phyloP scores from a whole-genome alignment of 768 basidiomycete species.

The Chalciporus piperatus region DNA sequence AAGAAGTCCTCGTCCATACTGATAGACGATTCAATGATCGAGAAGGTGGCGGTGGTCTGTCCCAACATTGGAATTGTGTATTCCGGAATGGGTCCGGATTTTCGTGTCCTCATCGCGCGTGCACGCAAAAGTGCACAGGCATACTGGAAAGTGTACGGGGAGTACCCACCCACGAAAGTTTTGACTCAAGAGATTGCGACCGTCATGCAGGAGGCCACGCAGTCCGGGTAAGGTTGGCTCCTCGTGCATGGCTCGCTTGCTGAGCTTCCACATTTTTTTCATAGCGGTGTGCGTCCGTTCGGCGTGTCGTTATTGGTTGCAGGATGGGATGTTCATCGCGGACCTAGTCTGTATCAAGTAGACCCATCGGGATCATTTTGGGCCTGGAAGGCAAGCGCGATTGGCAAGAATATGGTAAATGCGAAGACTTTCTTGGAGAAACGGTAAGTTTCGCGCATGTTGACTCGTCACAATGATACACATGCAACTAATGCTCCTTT shows the following conservation, averaged over 20 bases:
- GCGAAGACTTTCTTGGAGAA: conserved; percentile 99
- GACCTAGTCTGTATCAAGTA: conserved; percentile 96
- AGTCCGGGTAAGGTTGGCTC: conserved; percentile 76
- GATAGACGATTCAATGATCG: conserved; percentile 96
- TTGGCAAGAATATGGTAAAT: conserved; percentile 99
- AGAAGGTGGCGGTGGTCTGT: conserved; percentile 95
- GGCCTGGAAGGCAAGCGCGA: conserved; percentile 99
- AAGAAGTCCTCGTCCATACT: conserved; percentile 98
- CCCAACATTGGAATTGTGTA: conserved; percentile 99
- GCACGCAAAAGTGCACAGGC: conserved; percentile 98
- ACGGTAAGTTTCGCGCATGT: conserved; percentile 55
- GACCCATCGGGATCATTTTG: conserved; percentile 99
- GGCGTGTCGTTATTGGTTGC: conserved; percentile 97
- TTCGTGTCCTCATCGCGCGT: conserved; percentile 88
- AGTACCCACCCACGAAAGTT: conserved; percentile 96
- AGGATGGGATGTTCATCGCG: conserved; percentile 93
- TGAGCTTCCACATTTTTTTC: conserved; percentile 34
- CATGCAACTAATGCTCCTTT: conserved; percentile 15
- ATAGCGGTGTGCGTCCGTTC: conserved; percentile 97
- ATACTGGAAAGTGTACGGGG: conserved; percentile 99
- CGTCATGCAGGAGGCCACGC: conserved; percentile 98
- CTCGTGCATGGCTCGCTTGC: conserved; percentile 22
- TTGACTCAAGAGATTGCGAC: conserved; percentile 97
- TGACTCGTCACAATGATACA: conserved; percentile 17
- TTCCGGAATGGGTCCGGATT: conserved; percentile 99